Conservation (phyloP, 2,329 filamentous ascomycete species). For the Pseudopithomyces chartarum region DNA sequence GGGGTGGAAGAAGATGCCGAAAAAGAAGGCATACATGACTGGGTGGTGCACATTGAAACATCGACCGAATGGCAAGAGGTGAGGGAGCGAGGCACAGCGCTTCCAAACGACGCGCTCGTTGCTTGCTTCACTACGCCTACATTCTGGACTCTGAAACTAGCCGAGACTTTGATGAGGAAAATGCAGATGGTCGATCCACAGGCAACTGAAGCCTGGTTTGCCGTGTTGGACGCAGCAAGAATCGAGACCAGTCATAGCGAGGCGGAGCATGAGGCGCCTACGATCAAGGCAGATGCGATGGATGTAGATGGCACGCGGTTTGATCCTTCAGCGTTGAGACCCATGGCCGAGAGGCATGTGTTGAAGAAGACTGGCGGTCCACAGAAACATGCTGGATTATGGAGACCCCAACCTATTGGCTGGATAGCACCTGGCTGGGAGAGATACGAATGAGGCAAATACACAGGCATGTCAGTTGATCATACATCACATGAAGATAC, state of each 20-base stretch:
- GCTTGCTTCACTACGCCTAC: slow-evolving; percentile 45
- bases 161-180: slow-evolving; percentile 32
- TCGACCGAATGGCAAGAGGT: slow-evolving; percentile 44
- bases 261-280: neutral
- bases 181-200: slow-evolving; percentile 17
- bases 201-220: slow-evolving; percentile 19
- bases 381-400: slow-evolving; percentile 37
- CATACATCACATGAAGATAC: neutral
- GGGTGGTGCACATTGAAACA: slow-evolving; percentile 55
- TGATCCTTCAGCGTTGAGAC: neutral
- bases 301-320: slow-evolving; percentile 1
- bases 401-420: slow-evolving; percentile 40
- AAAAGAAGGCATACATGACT: slow-evolving; percentile 53
- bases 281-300: slow-evolving; percentile 1
- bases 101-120: slow-evolving; percentile 17
- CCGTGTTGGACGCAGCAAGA: slow-evolving; percentile 39
- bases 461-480: neutral
- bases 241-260: slow-evolving; percentile 1
- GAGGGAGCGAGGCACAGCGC: slow-evolving; percentile 18
- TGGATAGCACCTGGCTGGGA: slow-evolving; percentile 31
- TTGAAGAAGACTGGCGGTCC: slow-evolving; percentile 27
- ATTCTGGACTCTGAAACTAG: slow-evolving; percentile 45
- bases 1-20: slow-evolving; percentile 31
- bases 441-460: slow-evolving; percentile 25
- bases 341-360: neutral